phyloP scores from a whole-genome alignment of 257 asterid species.

The Datura wrightii region DNA sequence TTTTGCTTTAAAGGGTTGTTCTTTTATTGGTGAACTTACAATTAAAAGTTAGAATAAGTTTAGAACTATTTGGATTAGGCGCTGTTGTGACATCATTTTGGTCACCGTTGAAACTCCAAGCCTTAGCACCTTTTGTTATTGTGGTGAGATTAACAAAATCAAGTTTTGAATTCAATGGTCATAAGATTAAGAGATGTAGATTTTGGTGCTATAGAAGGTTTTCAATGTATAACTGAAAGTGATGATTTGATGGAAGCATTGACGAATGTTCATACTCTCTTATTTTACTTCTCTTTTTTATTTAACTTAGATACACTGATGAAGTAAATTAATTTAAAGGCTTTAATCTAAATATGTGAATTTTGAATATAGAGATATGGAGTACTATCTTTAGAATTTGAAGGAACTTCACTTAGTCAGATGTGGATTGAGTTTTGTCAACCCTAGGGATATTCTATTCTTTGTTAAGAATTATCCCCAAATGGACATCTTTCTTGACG shows the following conservation, averaged over 20 bases:
- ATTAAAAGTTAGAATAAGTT: not conserved
- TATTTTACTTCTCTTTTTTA: not conserved
- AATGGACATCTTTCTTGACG: not conserved
- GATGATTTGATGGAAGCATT: not conserved
- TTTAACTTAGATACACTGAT: not conserved
- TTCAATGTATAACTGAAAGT: not conserved
- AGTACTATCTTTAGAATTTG: not conserved
- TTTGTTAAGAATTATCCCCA: not conserved
- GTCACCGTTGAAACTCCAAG: not conserved
- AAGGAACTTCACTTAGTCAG: not conserved
- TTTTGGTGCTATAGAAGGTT: not conserved
- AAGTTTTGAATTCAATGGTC: not conserved
- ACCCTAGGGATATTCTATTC: not conserved
- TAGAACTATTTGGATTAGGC: not conserved
- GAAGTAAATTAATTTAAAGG: not conserved
- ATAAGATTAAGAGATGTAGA: not conserved
- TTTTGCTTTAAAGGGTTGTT: not conserved
- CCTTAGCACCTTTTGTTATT: not conserved
- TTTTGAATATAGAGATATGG: not conserved
- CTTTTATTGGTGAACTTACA: not conserved
- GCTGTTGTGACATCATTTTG: not conserved
- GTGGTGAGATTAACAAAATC: not conserved
- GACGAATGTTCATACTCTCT: not conserved
- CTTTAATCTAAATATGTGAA: not conserved
- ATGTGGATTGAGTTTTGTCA: not conserved